Evolutionary conservation across 345 rosid species (phyloP).

Genomic region (Rhodomyrtus tomentosa): DNA sequence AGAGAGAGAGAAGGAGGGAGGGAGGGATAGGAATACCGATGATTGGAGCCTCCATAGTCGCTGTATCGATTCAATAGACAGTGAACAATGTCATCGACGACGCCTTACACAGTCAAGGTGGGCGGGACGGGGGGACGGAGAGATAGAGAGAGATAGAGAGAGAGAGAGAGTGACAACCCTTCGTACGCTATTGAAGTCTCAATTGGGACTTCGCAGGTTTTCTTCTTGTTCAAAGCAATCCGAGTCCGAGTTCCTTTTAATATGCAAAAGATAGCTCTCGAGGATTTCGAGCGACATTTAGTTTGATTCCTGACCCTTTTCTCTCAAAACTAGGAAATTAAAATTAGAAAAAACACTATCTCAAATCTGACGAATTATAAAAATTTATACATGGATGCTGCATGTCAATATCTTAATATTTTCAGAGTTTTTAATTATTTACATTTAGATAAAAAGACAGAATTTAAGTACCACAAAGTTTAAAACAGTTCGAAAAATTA

Average conservation of each 20-base stretch:
- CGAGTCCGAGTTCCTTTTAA: background rate
- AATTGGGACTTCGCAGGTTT: background rate
- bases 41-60: slow-evolving; percentile 45
- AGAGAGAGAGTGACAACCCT: background rate
- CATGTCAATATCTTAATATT: background rate
- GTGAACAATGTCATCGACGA: background rate
- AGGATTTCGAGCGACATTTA: background rate
- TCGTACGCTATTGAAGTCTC: background rate
- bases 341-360: background rate
- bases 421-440: background rate
- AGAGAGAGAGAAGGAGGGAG: background rate
- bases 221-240: background rate
- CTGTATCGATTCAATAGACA: background rate
- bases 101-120: background rate
- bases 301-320: background rate
- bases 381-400: background rate
- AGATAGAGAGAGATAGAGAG: background rate
- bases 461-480: background rate
- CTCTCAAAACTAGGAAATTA: background rate
- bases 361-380: background rate
- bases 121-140: too few relatives aligned
- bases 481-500: background rate
- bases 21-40: slow-evolving; percentile 18
- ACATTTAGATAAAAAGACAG: background rate
- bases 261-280: too few relatives aligned